phyloP scores from a whole-genome alignment of 192 early-diverging fungal genomes.

The Podila clonocystis region DNA sequence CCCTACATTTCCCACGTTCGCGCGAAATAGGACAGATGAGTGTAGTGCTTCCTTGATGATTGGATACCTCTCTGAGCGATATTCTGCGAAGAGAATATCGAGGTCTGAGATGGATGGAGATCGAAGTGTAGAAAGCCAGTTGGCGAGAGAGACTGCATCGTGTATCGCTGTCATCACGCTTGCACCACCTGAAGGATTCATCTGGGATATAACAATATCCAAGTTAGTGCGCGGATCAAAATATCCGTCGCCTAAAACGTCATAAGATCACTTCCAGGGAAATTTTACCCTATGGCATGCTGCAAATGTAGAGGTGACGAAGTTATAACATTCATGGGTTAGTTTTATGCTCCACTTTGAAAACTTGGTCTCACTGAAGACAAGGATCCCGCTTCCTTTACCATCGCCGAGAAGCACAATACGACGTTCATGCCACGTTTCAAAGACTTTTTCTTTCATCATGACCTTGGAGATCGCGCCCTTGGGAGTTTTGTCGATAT shows the following conservation, averaged over 20 bases:
- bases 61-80: not conserved
- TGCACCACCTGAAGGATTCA: constrained; percentile 5
- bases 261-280: too few relatives aligned
- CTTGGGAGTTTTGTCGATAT: not conserved
- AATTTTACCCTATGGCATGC: constrained; percentile 1
- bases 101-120: not conserved
- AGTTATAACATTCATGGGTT: not conserved
- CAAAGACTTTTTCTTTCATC: constrained; percentile 4
- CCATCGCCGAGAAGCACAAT: constrained; percentile 8
- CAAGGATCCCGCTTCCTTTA: not conserved
- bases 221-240: too few relatives aligned
- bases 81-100: not conserved
- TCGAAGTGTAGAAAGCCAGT: constrained; percentile 1
- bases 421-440: not conserved
- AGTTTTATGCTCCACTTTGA: too few relatives aligned
- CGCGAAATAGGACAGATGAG: too few relatives aligned
- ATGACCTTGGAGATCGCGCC: constrained; percentile 8
- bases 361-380: too few relatives aligned
- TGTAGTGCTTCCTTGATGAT: too few relatives aligned
- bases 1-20: too few relatives aligned
- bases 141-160: not conserved
- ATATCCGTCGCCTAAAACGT: too few relatives aligned
- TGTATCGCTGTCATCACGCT: not conserved
- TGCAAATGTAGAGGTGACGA: not conserved
- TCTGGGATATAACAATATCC: not conserved